Conservation (phyloP, 2,329 filamentous ascomycete genomes). For the Pyrenophora graminea region DNA sequence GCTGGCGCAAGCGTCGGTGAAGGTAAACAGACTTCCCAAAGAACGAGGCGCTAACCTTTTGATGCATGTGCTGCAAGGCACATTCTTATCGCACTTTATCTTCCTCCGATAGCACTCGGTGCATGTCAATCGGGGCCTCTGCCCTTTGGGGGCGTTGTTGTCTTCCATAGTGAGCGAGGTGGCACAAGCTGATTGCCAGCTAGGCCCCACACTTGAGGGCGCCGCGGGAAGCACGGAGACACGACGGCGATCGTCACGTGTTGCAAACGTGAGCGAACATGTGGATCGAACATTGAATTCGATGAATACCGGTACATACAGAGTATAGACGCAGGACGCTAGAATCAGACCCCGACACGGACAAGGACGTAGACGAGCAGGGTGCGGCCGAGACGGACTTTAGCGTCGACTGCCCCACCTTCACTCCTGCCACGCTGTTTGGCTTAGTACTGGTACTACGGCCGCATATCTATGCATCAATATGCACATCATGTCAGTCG, state of each 20-base stretch:
- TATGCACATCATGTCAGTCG: not conserved
- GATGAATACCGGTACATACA: no score
- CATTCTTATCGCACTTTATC: slow-evolving; percentile 49
- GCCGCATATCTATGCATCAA: not conserved
- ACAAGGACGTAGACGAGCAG: not conserved
- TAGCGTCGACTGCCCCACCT: slow-evolving; percentile 7
- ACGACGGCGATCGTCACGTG: not conserved
- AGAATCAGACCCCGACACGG: no score
- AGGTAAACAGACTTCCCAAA: not conserved
- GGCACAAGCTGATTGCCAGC: not conserved
- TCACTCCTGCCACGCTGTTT: not conserved
- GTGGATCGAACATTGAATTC: no score
- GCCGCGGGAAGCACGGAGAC: not conserved
- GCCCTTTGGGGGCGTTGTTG: slow-evolving; percentile 10
- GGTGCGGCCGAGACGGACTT: slow-evolving; percentile 8
- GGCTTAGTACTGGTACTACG: not conserved
- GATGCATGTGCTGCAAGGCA: slow-evolving; percentile 49
- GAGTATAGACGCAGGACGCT: no score
- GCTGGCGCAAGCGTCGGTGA: not conserved
- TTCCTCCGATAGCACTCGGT: slow-evolving; percentile 40
- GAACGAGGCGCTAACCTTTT: slow-evolving; percentile 29
- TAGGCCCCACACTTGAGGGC: not conserved
- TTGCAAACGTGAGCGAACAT: not conserved
- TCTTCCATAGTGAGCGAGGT: slow-evolving; percentile 12
- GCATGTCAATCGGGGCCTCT: slow-evolving; percentile 32